A percentile compares a stretch with the other conserved stretches of the same genome.
phyloP scores from a whole-genome alignment of 768 basidiomycete species.

The Naganishia antarctica region DNA sequence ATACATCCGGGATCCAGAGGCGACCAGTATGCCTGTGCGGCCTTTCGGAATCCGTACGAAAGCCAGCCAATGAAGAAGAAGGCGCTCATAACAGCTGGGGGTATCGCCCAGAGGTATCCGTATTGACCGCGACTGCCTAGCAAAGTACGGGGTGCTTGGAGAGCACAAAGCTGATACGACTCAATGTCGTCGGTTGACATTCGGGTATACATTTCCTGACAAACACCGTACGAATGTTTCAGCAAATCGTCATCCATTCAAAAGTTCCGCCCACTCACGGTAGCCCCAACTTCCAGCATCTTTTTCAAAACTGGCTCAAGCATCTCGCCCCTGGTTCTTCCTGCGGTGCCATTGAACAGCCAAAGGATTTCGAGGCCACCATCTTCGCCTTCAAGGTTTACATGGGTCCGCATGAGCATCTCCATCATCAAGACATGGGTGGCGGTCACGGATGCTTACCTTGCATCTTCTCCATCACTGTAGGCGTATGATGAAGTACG shows the following conservation, averaged over 20 bases:
- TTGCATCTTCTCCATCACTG: constrained; percentile 21
- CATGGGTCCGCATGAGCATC: neutral
- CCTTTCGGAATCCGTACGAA: constrained; percentile 7
- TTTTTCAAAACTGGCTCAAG: constrained; percentile 4
- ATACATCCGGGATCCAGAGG: constrained; percentile 19
- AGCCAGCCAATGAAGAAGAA: constrained; percentile 21
- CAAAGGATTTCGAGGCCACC: constrained; percentile 10
- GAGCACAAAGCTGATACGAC: neutral
- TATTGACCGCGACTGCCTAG: constrained; percentile 7
- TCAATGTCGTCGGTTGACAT: neutral
- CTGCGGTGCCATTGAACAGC: neutral
- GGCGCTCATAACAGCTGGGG: neutral
- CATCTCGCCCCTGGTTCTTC: constrained; percentile 9
- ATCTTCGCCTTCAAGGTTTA: constrained; percentile 1
- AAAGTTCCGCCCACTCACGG: neutral
- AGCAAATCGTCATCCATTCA: too few relatives aligned
- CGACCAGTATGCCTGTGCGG: constrained; percentile 18
- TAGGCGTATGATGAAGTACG: neutral
- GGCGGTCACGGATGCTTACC: neutral
- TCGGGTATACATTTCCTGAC: constrained; percentile 16
- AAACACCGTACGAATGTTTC: neutral
- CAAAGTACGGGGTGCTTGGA: constrained; percentile 17
- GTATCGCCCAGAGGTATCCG: constrained; percentile 19
- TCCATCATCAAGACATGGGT: neutral
- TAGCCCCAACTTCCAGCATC: constrained; percentile 13